Percentiles rank a stretch among this genome's conserved stretches.
Conservation (phyloP, 129 eudicot species). For the Pittosporum tobira region DNA sequence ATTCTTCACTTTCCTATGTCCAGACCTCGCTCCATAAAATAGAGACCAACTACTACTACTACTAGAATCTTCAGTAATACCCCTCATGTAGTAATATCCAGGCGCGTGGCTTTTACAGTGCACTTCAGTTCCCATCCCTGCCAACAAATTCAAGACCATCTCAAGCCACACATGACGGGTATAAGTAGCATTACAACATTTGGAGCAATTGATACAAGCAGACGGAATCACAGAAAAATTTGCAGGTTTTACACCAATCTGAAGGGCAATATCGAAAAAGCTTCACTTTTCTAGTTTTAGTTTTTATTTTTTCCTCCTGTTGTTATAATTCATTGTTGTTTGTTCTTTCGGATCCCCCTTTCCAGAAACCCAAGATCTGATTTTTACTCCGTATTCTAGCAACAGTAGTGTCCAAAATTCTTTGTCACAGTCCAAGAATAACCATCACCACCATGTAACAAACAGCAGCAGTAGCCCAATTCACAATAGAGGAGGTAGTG, state of each 20-base stretch:
- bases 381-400: neutral
- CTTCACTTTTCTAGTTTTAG: too few relatives aligned
- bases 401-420: neutral
- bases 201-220: too few relatives aligned
- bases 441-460: too few relatives aligned
- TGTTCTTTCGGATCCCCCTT: conserved; percentile 18
- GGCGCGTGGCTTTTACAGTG: conserved; percentile 60
- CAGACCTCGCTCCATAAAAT: too few relatives aligned
- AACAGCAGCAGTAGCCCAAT: neutral
- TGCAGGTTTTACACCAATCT: too few relatives aligned
- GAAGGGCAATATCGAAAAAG: too few relatives aligned
- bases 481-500: neutral
- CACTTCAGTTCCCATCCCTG: conserved; percentile 94
- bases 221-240: too few relatives aligned
- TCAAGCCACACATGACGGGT: neutral
- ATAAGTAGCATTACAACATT: too few relatives aligned
- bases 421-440: neutral
- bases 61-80: conserved; percentile 72
- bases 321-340: too few relatives aligned
- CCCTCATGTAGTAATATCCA: conserved; percentile 80
- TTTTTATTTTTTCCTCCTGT: too few relatives aligned
- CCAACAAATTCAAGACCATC: conserved; percentile 5
- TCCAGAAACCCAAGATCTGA: neutral
- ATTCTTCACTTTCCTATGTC: too few relatives aligned
- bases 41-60: conserved; percentile 71